phyloP scores from a whole-genome alignment of 2,329 filamentous ascomycete species.

The Arthroderma sp. region DNA sequence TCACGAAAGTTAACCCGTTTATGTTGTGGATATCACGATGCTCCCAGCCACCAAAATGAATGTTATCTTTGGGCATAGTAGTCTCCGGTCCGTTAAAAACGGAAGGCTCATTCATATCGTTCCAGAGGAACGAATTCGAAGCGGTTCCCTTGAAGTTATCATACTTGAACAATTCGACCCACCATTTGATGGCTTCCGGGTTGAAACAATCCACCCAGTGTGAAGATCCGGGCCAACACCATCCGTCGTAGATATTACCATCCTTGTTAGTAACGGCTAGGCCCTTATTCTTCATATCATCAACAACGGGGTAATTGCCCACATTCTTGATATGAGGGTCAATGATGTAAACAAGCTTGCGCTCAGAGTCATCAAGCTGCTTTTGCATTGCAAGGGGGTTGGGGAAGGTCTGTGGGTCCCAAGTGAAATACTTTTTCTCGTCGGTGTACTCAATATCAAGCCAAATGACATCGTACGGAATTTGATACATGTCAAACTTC shows the following conservation, averaged over 20 bases:
- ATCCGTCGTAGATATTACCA: conserved; percentile 77
- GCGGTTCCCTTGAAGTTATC: conserved; percentile 74
- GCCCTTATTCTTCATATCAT: conserved; percentile 72
- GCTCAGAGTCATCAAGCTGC: conserved; percentile 69
- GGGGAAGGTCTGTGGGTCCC: conserved; percentile 78
- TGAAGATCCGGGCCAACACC: conserved; percentile 97
- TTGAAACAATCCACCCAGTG: conserved; percentile 96
- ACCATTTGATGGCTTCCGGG: conserved; percentile 82
- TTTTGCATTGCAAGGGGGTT: conserved; percentile 79
- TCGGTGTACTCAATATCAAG: conserved; percentile 96
- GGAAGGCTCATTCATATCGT: conserved; percentile 98
- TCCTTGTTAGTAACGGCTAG: conserved; percentile 85
- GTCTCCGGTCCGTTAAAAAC: conserved; percentile 98
- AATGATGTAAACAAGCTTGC: conserved; percentile 88
- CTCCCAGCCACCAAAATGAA: conserved; percentile 86
- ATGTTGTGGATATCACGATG: conserved; percentile 94
- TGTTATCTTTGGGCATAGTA: conserved; percentile 97
- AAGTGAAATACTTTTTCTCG: conserved; percentile 96
- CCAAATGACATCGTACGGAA: conserved; percentile 98
- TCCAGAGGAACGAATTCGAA: conserved; percentile 89
- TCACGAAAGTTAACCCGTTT: conserved; percentile 89
- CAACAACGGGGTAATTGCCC: conserved; percentile 59
- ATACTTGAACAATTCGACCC: conserved; percentile 78
- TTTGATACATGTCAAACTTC: conserved; percentile 88
- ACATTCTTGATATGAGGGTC: conserved; percentile 97